Percentiles rank a stretch among this genome's conserved stretches.
Conservation (phyloP, 2,329 filamentous ascomycete species). For the Incumbomyces delicatus region DNA sequence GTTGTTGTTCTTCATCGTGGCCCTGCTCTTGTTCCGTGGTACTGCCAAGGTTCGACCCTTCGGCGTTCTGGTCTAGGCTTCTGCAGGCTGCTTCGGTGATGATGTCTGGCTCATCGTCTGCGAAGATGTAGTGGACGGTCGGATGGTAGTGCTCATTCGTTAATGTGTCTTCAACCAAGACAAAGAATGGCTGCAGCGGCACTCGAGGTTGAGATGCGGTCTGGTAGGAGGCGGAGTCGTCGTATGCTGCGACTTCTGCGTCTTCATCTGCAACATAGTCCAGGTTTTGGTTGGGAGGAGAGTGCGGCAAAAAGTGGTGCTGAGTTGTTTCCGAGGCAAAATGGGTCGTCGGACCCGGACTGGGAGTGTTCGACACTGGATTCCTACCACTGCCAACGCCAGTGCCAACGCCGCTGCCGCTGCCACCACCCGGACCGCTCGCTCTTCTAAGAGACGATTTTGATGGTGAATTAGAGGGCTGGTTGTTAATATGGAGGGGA, state of each 20-base stretch:
- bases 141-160: conserved; percentile 71
- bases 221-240: conserved; percentile 14
- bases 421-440: conserved; percentile 6
- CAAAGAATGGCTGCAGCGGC: conserved; percentile 71
- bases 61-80: conserved; percentile 34
- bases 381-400: neutral
- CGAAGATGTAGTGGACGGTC: conserved; percentile 82
- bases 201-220: conserved; percentile 31
- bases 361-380: neutral
- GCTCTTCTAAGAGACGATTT: conserved; percentile 18
- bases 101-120: conserved; percentile 75
- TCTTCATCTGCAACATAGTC: conserved; percentile 15
- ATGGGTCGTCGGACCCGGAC: conserved; percentile 1
- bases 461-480: conserved; percentile 18
- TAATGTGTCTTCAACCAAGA: conserved; percentile 67
- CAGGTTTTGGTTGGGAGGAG: conserved; percentile 6
- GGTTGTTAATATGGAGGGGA: conserved; percentile 10
- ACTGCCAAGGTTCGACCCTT: conserved; percentile 5
- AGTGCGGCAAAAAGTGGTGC: conserved; percentile 7
- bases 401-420: neutral
- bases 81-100: conserved; percentile 57
- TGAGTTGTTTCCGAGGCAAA: conserved; percentile 5
- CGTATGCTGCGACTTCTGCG: conserved; percentile 7
- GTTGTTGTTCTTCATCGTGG: conserved; percentile 3
- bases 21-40: conserved; percentile 16